These are phyloP conservation scores for Euphorbia celastroides DNA, from an alignment of 441 rosid species.

Conservation along the genomic window DNA sequence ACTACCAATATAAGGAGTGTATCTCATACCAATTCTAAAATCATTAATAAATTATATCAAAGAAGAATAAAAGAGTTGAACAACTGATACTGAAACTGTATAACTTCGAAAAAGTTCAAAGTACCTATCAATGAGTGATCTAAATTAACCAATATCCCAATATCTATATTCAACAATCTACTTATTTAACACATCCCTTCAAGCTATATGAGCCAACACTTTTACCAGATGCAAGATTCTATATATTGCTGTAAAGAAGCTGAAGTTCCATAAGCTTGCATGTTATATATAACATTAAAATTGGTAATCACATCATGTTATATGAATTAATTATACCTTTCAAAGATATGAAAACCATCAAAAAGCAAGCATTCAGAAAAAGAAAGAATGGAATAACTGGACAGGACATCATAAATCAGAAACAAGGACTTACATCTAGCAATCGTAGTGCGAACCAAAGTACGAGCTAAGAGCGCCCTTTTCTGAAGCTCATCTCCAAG, in stretches of 20 bases:
- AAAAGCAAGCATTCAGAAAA: too few species aligned
- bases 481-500: conserved; percentile 55
- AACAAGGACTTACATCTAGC: conserved; percentile 62
- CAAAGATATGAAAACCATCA: background rate
- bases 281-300: background rate
- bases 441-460: conserved; percentile 81
- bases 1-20: conserved; percentile 5
- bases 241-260: background rate
- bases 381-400: background rate
- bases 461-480: conserved; percentile 72
- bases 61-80: background rate
- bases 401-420: background rate
- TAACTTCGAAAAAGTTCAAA: too few species aligned
- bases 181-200: background rate
- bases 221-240: background rate
- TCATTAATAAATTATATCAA: background rate
- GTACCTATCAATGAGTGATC: background rate
- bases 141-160: background rate
- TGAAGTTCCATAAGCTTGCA: background rate
- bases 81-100: too few species aligned
- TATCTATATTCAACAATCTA: background rate
- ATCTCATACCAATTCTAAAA: background rate
- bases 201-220: background rate
- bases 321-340: too few species aligned
- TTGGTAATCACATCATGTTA: too few species aligned